Evolutionary conservation across 2,329 filamentous ascomycete species (phyloP).

Genomic region (Fusarium brevicatenulatum): DNA sequence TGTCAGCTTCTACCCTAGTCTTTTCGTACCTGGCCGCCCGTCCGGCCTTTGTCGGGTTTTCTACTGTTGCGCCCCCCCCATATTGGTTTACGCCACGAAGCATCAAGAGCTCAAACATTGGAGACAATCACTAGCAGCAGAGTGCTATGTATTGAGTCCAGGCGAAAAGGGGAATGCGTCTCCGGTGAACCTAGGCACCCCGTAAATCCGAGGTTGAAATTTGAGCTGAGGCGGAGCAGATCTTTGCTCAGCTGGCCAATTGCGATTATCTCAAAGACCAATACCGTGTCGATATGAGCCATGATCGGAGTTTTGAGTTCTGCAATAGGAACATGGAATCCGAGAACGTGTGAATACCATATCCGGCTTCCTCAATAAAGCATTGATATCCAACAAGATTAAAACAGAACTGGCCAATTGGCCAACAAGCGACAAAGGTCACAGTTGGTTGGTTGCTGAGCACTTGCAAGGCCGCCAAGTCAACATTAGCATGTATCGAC

Average conservation of each 20-base stretch:
- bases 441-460: not conserved
- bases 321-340: not conserved
- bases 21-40: not conserved
- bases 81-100: slow-evolving; percentile 16
- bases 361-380: not conserved
- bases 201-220: slow-evolving; percentile 7
- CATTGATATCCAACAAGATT: not conserved
- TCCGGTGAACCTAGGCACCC: slow-evolving; percentile 11
- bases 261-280: not conserved
- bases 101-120: slow-evolving; percentile 12
- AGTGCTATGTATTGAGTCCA: not conserved
- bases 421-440: slow-evolving; percentile 13
- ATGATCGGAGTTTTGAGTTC: not conserved
- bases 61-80: not conserved
- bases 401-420: slow-evolving; percentile 2
- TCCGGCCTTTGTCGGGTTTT: not conserved
- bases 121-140: slow-evolving; percentile 11
- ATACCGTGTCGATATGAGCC: not conserved
- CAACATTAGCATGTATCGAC: not conserved
- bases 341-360: slow-evolving; percentile 1
- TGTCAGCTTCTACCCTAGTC: slow-evolving; percentile 17
- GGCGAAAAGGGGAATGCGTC: slow-evolving; percentile 29
- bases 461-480: not conserved
- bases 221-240: slow-evolving; percentile 15
- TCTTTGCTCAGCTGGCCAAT: slow-evolving; percentile 13